These are phyloP conservation scores for Juglanconis sp. DNA, from an alignment of 2,329 filamentous ascomycete genomes.

Conservation along the genomic window DNA sequence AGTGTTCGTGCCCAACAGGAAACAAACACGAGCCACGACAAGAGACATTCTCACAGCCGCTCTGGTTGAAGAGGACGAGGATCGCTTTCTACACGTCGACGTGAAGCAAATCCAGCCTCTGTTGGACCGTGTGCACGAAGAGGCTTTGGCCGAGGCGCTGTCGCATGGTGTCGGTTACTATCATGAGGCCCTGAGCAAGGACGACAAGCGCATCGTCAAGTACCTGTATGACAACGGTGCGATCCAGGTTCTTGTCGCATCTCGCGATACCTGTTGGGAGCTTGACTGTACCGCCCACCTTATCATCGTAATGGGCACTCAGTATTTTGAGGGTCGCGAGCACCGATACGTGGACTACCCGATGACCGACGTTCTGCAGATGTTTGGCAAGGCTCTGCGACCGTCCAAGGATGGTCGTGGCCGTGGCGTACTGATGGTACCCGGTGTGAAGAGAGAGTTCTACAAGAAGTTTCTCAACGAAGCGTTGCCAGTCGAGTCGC, in stretches of 20 bases:
- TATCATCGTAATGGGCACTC: slow-evolving; percentile 95
- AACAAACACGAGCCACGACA: slow-evolving; percentile 85
- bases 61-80: slow-evolving; percentile 84
- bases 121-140: slow-evolving; percentile 79
- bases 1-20: slow-evolving; percentile 87
- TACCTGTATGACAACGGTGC: slow-evolving; percentile 87
- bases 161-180: slow-evolving; percentile 96
- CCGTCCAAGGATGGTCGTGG: slow-evolving; percentile 75
- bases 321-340: slow-evolving; percentile 94
- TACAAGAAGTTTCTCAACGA: slow-evolving; percentile 99
- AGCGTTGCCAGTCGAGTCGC: slow-evolving; percentile 90
- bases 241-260: slow-evolving; percentile 75
- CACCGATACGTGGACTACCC: slow-evolving; percentile 97
- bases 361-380: slow-evolving; percentile 89
- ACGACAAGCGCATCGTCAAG: slow-evolving; percentile 90
- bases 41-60: slow-evolving; percentile 85
- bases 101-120: slow-evolving; percentile 78
- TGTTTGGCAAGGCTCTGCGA: slow-evolving; percentile 91
- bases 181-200: slow-evolving; percentile 85
- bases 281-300: slow-evolving; percentile 83
- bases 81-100: slow-evolving; percentile 86
- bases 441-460: slow-evolving; percentile 90
- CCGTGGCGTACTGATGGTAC: slow-evolving; percentile 94
- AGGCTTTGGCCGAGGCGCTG: slow-evolving; percentile 81
- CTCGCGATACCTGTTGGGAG: slow-evolving; percentile 94